A percentile compares a stretch with the other conserved stretches of the same genome.
Conservation (phyloP, 2,329 filamentous ascomycete genomes). For the Domatiomyces globalis region DNA sequence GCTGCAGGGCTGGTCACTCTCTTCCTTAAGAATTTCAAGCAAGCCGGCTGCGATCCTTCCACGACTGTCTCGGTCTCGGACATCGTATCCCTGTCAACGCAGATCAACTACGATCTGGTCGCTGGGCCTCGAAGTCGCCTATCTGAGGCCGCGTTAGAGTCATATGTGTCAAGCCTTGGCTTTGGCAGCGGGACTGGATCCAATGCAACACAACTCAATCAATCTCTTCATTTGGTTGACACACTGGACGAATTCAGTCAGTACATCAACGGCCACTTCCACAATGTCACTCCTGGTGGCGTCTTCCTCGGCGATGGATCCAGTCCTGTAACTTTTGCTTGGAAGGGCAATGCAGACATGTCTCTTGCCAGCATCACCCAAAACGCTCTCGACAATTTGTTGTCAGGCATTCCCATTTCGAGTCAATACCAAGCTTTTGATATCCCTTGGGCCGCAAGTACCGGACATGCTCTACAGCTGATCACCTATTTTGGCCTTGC, state of each 20-base stretch:
- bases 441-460: conserved; percentile 52
- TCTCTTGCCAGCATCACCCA: conserved; percentile 39
- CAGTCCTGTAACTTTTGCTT: conserved; percentile 53
- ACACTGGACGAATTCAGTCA: conserved; percentile 54
- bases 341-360: conserved; percentile 50
- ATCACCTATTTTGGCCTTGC: conserved; percentile 70
- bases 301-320: conserved; percentile 56
- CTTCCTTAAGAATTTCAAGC: conserved; percentile 48
- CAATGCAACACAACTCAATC: conserved; percentile 24
- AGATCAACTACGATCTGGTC: conserved; percentile 23
- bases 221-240: conserved; percentile 41
- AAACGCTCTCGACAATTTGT: conserved; percentile 51
- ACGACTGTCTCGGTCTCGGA: conserved; percentile 25
- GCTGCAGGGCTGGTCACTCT: conserved; percentile 67
- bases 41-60: conserved; percentile 39
- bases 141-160: conserved; percentile 16
- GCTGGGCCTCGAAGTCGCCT: conserved; percentile 25
- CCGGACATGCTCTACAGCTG: conserved; percentile 62
- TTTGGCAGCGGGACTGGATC: conserved; percentile 19
- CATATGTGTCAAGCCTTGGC: conserved; percentile 13
- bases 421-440: conserved; percentile 65
- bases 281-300: conserved; percentile 60
- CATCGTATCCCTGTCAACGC: conserved; percentile 20
- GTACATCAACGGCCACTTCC: conserved; percentile 49
- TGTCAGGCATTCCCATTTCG: conserved; percentile 54